Evolutionary conservation across 2,329 filamentous ascomycete species (phyloP).

Genomic region (Knufia fluminis): DNA sequence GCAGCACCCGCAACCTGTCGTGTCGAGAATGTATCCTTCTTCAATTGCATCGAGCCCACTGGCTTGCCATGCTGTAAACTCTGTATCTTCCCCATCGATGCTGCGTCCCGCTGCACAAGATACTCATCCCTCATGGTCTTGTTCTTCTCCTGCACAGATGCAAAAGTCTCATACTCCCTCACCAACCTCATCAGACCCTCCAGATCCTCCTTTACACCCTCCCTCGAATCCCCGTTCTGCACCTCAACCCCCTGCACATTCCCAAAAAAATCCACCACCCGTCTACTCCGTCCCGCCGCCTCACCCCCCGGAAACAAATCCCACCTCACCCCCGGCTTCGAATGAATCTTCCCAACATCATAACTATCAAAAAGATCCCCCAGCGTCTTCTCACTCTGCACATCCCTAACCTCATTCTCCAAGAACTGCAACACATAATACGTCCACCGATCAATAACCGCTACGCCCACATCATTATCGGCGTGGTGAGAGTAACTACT

Average conservation of each 20-base stretch:
- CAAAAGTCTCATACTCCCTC: slow-evolving; percentile 35
- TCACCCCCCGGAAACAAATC: slow-evolving; percentile 88
- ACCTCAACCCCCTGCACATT: slow-evolving; percentile 97
- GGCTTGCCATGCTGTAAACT: slow-evolving; percentile 9
- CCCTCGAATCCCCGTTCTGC: slow-evolving; percentile 53
- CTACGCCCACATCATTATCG: slow-evolving; percentile 94
- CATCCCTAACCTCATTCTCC: slow-evolving; percentile 77
- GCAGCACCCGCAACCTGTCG: slow-evolving; percentile 23
- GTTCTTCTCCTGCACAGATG: slow-evolving; percentile 18
- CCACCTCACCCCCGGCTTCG: slow-evolving; percentile 81
- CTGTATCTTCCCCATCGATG: not conserved
- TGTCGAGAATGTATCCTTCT: slow-evolving; percentile 21
- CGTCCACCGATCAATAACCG: slow-evolving; percentile 96
- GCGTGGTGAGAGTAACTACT: slow-evolving; percentile 96
- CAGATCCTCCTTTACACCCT: slow-evolving; percentile 52
- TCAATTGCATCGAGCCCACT: slow-evolving; percentile 17
- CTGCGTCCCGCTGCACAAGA: slow-evolving; percentile 10
- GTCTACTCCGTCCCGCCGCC: slow-evolving; percentile 62
- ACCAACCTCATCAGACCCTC: slow-evolving; percentile 57
- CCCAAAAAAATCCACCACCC: slow-evolving; percentile 95
- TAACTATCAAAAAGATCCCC: slow-evolving; percentile 96
- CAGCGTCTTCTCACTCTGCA: slow-evolving; percentile 77
- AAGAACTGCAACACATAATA: slow-evolving; percentile 98
- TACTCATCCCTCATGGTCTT: slow-evolving; percentile 15
- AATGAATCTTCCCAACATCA: slow-evolving; percentile 89